Conservation (phyloP, 148 eudicot species). For the Bassia scoparia region DNA sequence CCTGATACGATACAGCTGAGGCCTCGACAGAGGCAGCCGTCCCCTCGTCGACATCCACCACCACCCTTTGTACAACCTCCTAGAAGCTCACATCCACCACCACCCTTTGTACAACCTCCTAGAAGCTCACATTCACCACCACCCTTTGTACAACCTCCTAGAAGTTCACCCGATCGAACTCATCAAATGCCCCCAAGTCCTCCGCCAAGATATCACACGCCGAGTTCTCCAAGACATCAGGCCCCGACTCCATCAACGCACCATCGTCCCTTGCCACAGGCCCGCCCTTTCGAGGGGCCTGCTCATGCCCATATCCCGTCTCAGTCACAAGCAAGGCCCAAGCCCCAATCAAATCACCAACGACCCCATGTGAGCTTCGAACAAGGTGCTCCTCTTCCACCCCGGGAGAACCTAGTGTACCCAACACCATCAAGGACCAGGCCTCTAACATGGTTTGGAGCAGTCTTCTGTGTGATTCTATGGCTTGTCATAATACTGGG, state of each 20-base stretch:
- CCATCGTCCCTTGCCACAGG: not conserved
- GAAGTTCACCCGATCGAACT: not conserved
- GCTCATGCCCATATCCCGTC: not conserved
- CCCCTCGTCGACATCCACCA: constrained; percentile 16
- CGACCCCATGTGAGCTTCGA: constrained; percentile 20
- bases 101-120: not conserved
- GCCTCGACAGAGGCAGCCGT: constrained; percentile 6
- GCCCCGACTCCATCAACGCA: constrained; percentile 5
- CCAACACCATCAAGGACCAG: constrained; percentile 40
- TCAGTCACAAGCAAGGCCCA: constrained; percentile 2
- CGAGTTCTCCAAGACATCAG: constrained; percentile 16
- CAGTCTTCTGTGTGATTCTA: constrained; percentile 56
- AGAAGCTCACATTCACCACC: constrained; percentile 11
- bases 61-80: constrained; percentile 1
- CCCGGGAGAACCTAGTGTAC: constrained; percentile 30
- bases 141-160: not conserved
- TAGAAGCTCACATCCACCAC: constrained; percentile 9
- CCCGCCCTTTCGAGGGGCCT: constrained; percentile 7
- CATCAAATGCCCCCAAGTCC: constrained; percentile 11
- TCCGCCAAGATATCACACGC: not conserved
- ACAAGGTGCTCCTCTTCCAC: constrained; percentile 6
- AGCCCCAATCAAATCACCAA: constrained; percentile 17
- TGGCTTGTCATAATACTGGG: constrained; percentile 67
- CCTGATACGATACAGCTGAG: constrained; percentile 25
- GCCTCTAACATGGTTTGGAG: constrained; percentile 58